Conservation (phyloP, 345 rosid genomes). For the Gossypium thurberi region DNA sequence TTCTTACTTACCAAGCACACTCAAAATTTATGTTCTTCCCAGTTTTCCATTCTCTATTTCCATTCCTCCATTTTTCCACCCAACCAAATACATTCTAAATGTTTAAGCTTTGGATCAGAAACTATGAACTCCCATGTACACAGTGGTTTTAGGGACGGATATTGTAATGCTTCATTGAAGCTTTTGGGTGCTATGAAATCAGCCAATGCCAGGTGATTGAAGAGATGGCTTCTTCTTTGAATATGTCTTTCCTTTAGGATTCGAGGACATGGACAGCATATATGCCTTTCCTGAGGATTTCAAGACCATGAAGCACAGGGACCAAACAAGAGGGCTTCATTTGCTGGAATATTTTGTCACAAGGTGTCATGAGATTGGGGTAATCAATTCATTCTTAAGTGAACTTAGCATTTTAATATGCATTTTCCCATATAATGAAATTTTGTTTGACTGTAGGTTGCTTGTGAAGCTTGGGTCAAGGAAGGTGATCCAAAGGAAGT, state of each 20-base stretch:
- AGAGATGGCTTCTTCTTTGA: neutral
- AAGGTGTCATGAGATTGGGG: conserved; percentile 76
- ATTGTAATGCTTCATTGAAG: neutral
- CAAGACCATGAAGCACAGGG: conserved; percentile 42
- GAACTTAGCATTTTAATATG: neutral
- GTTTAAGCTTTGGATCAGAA: neutral
- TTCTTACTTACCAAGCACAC: no score
- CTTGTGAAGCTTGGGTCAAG: conserved; percentile 85
- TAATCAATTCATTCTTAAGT: conserved; percentile 15
- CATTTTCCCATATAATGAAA: neutral
- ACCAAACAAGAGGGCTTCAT: conserved; percentile 66
- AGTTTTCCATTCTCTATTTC: no score
- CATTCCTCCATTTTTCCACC: no score
- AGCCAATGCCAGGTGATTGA: neutral
- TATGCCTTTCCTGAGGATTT: conserved; percentile 88
- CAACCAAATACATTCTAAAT: neutral
- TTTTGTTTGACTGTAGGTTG: conserved; percentile 40
- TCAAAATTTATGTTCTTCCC: no score
- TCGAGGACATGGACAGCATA: conserved; percentile 73
- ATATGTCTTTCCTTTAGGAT: conserved; percentile 32
- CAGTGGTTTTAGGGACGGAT: neutral
- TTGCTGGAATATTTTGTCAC: conserved; percentile 82
- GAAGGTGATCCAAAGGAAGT: conserved; percentile 79
- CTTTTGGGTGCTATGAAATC: neutral
- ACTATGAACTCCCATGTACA: neutral